A percentile compares a stretch with the other conserved stretches of the same genome.
Evolutionary conservation across 1,139 yeast species (phyloP).

Genomic region (Debaryomycetaceae sp.): DNA sequence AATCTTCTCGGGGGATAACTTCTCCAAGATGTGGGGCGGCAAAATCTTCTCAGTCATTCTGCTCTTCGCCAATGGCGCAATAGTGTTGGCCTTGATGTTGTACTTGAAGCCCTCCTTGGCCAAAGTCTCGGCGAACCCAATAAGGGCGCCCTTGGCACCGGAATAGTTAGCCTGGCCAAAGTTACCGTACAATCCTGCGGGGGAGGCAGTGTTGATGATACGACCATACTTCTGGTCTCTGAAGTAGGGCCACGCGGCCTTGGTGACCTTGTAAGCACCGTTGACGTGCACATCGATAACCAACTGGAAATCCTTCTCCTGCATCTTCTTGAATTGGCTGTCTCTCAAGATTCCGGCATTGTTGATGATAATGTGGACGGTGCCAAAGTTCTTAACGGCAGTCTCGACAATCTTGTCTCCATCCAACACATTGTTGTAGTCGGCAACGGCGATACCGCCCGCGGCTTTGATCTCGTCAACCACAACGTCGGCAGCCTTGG

Average conservation of each 20-base stretch:
- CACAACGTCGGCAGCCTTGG: slow-evolving; percentile 80
- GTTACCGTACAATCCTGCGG: slow-evolving; percentile 95
- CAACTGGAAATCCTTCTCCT: slow-evolving; percentile 70
- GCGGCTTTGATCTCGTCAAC: slow-evolving; percentile 73
- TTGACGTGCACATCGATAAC: slow-evolving; percentile 84
- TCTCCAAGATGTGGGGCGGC: slow-evolving; percentile 80
- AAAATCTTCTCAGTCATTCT: slow-evolving; percentile 92
- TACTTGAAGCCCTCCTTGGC: slow-evolving; percentile 90
- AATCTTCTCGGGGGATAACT: slow-evolving; percentile 80
- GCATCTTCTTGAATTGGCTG: slow-evolving; percentile 75
- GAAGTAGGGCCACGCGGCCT: slow-evolving; percentile 92
- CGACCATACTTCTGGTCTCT: slow-evolving; percentile 84
- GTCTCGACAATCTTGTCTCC: slow-evolving; percentile 85
- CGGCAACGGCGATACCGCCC: slow-evolving; percentile 91
- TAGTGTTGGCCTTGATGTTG: slow-evolving; percentile 79
- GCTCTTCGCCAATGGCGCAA: slow-evolving; percentile 93
- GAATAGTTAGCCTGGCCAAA: slow-evolving; percentile 97
- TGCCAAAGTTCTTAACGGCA: slow-evolving; percentile 82
- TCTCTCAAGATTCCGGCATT: slow-evolving; percentile 93
- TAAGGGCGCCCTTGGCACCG: slow-evolving; percentile 86
- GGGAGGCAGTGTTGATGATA: slow-evolving; percentile 87
- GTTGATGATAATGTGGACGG: slow-evolving; percentile 85
- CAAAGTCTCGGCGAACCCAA: slow-evolving; percentile 89
- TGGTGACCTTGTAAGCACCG: slow-evolving; percentile 83
- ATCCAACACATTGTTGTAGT: slow-evolving; percentile 85